These are phyloP conservation scores for Kandelia obovata DNA, from an alignment of 345 rosid genomes.

Conservation along the genomic window DNA sequence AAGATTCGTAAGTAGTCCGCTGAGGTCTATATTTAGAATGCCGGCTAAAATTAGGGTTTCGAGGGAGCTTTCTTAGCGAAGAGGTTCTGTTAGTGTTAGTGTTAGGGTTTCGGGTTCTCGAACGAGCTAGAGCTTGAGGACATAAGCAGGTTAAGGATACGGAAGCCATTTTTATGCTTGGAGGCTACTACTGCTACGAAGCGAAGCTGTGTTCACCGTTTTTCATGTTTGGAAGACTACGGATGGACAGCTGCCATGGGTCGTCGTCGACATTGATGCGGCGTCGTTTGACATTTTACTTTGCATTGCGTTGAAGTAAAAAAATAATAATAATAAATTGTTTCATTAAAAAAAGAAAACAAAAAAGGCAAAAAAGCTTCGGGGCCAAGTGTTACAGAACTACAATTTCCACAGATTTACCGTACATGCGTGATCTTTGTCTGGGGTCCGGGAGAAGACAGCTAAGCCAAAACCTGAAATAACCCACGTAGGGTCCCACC, in stretches of 20 bases:
- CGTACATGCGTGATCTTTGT: too few species aligned
- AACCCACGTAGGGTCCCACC: too few species aligned
- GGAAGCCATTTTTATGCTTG: slow-evolving; percentile 32
- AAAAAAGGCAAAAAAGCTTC: not conserved
- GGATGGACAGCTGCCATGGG: too few species aligned
- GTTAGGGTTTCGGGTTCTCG: slow-evolving; percentile 34
- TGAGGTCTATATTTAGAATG: slow-evolving; percentile 35
- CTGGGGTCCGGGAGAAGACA: not conserved
- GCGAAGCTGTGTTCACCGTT: not conserved
- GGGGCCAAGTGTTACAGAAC: slow-evolving; percentile 4
- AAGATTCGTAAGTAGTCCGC: slow-evolving; percentile 10
- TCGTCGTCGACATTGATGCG: too few species aligned
- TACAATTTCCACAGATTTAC: too few species aligned
- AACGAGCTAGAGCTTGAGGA: slow-evolving; percentile 52
- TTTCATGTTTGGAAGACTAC: too few species aligned
- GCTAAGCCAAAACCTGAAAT: not conserved
- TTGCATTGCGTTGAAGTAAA: too few species aligned
- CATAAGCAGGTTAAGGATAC: slow-evolving; percentile 38
- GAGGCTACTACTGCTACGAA: not conserved
- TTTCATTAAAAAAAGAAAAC: too few species aligned
- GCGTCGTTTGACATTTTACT: too few species aligned
- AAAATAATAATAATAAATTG: too few species aligned
- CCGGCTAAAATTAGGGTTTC: slow-evolving; percentile 23
- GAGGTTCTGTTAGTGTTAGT: slow-evolving; percentile 6
- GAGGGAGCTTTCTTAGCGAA: slow-evolving; percentile 1